Percentiles rank a stretch among this genome's conserved stretches.
Evolutionary conservation across 441 rosid species (phyloP).

Genomic region (Pelargonium fulgidum): DNA sequence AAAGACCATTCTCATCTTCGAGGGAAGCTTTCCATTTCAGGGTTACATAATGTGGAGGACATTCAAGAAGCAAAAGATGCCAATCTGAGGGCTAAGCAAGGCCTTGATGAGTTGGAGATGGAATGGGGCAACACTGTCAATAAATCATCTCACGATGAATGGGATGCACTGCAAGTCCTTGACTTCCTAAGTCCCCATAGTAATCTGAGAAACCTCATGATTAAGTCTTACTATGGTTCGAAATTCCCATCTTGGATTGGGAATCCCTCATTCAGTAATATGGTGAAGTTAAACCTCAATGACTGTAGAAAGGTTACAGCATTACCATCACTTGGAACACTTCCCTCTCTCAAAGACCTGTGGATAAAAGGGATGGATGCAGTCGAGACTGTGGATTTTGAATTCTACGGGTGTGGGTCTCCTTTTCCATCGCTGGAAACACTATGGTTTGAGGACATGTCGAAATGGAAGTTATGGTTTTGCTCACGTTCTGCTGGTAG

Average conservation of each 20-base stretch:
- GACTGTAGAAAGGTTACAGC: conserved; percentile 2
- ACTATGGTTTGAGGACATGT: conserved; percentile 19
- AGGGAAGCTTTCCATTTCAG: conserved; percentile 17
- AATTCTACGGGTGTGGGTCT: conserved; percentile 18
- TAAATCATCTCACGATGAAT: background rate
- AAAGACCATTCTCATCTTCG: conserved; percentile 14
- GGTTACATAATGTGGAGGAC: conserved; percentile 19
- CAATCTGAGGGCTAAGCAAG: conserved; percentile 16
- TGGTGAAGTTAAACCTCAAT: background rate
- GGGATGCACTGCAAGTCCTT: conserved; percentile 14
- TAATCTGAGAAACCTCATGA: conserved; percentile 18
- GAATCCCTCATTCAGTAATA: conserved; percentile 18
- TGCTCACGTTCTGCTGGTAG: conserved; percentile 5
- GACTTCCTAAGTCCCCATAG: conserved; percentile 17
- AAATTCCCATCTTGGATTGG: conserved; percentile 25
- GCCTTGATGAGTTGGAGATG: conserved; percentile 18
- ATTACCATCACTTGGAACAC: conserved; percentile 27
- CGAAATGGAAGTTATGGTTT: conserved; percentile 19
- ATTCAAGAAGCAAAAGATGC: conserved; percentile 19
- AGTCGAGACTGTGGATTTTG: conserved; percentile 10
- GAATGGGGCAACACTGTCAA: conserved; percentile 5
- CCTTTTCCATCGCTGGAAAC: conserved; percentile 17
- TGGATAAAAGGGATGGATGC: conserved; percentile 16
- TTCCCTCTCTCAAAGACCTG: conserved; percentile 22
- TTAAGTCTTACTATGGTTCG: conserved; percentile 15